phyloP scores from a whole-genome alignment of 2,329 filamentous ascomycete genomes.

The Magnaporthales sp. region DNA sequence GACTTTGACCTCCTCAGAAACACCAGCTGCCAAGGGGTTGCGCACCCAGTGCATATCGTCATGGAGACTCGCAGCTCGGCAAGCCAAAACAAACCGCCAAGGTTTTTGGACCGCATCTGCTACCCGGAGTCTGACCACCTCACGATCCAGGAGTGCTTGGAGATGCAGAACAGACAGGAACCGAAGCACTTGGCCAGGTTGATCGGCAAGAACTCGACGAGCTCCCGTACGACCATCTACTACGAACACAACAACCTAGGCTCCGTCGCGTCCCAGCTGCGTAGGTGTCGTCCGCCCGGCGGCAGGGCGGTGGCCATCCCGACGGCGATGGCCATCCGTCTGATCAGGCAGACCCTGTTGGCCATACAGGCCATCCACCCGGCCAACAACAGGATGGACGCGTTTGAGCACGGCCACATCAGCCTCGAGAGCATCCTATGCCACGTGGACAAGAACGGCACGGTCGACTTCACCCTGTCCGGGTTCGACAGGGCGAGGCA shows the following conservation, averaged over 20 bases:
- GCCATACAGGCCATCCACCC: not conserved
- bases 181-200: not conserved
- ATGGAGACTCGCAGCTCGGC: not conserved
- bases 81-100: not conserved
- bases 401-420: not conserved
- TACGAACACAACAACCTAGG: not conserved
- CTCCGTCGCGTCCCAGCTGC: not conserved
- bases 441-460: not conserved
- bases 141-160: not conserved
- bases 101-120: not conserved
- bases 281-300: not conserved
- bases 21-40: not conserved
- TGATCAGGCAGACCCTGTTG: not conserved
- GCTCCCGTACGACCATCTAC: not conserved
- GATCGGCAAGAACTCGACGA: not conserved
- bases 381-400: not conserved
- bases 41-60: not conserved
- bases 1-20: not conserved
- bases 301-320: not conserved
- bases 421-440: not conserved
- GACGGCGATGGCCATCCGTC: not conserved
- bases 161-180: not conserved
- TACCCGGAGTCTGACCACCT: not conserved
- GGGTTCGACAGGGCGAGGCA: not conserved
- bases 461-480: not conserved